Conservation (phyloP, 352 stramenopile species). For the Pythium folliculosum region DNA sequence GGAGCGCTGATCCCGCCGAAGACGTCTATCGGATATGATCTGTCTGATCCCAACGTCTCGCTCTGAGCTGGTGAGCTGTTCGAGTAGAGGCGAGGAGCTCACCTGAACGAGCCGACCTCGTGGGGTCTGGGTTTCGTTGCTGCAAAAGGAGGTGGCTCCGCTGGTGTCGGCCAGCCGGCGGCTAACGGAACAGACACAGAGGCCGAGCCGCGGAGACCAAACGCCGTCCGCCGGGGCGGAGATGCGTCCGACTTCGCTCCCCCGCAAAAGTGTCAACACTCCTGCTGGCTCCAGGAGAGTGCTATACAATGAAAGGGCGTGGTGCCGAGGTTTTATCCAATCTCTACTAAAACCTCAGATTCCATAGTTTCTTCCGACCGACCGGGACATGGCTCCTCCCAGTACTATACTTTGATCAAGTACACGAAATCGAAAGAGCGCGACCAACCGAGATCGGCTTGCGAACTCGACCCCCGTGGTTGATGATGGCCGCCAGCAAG, state of each 20-base stretch:
- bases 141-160: too few relatives aligned
- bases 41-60: too few relatives aligned
- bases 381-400: conserved; percentile 21
- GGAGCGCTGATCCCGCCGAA: not conserved
- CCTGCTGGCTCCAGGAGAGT: not conserved
- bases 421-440: not conserved
- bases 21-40: too few relatives aligned
- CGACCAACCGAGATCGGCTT: conserved; percentile 15
- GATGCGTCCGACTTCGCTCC: conserved; percentile 18
- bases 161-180: too few relatives aligned
- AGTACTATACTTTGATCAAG: conserved; percentile 4
- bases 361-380: conserved; percentile 13
- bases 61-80: too few relatives aligned
- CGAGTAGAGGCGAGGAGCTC: too few relatives aligned
- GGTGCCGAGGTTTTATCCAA: conserved; percentile 19
- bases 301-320: not conserved
- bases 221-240: not conserved
- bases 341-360: conserved; percentile 23
- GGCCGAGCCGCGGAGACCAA: conserved; percentile 7
- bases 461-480: conserved; percentile 20
- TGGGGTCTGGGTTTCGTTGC: too few relatives aligned
- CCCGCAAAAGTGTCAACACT: conserved; percentile 22
- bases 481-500: conserved; percentile 8
- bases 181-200: conserved; percentile 16
- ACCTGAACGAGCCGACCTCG: too few relatives aligned